Evolutionary conservation across 139 green algal genomes (phyloP).

Genomic region (Chlorella sp.): DNA sequence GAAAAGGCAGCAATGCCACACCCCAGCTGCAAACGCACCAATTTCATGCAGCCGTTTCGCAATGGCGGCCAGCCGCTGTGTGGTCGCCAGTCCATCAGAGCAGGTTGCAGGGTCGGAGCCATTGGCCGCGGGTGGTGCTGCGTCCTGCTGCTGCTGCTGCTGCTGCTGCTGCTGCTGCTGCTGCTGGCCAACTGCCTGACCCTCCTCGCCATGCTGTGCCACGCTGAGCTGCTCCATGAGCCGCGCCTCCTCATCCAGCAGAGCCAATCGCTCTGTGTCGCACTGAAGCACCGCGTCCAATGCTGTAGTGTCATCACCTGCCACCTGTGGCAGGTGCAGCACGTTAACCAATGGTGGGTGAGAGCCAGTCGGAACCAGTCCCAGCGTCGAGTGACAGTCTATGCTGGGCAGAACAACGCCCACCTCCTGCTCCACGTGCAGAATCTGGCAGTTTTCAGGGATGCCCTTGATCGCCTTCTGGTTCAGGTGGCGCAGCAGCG

Average conservation of each 20-base stretch:
- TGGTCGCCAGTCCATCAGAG: slow-evolving; percentile 4
- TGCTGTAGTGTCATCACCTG: slow-evolving; percentile 35
- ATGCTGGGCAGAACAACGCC: too few relatives aligned
- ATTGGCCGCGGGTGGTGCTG: neutral
- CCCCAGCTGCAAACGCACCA: neutral
- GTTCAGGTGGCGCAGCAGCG: slow-evolving; percentile 84
- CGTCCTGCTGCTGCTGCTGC: slow-evolving; percentile 6
- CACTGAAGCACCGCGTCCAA: slow-evolving; percentile 76
- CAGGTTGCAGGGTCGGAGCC: neutral
- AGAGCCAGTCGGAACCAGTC: too few relatives aligned
- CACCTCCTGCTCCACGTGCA: slow-evolving; percentile 93
- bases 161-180: slow-evolving; percentile 16
- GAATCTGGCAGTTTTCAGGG: slow-evolving; percentile 76
- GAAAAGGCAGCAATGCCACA: too few relatives aligned
- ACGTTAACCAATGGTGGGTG: neutral
- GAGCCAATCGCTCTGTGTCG: slow-evolving; percentile 78
- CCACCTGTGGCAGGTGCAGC: slow-evolving; percentile 4
- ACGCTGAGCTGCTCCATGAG: slow-evolving; percentile 52
- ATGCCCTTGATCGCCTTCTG: slow-evolving; percentile 80
- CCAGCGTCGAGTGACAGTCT: too few relatives aligned
- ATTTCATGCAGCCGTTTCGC: slow-evolving; percentile 87
- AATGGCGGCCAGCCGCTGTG: slow-evolving; percentile 63
- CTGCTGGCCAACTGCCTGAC: neutral
- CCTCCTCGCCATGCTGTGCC: neutral
- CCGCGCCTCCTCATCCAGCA: slow-evolving; percentile 79